Evolutionary conservation across 2,329 filamentous ascomycete species (phyloP), one percentile per base, ranked within the genome.

Genomic region (Fusarium sororula): DNA sequence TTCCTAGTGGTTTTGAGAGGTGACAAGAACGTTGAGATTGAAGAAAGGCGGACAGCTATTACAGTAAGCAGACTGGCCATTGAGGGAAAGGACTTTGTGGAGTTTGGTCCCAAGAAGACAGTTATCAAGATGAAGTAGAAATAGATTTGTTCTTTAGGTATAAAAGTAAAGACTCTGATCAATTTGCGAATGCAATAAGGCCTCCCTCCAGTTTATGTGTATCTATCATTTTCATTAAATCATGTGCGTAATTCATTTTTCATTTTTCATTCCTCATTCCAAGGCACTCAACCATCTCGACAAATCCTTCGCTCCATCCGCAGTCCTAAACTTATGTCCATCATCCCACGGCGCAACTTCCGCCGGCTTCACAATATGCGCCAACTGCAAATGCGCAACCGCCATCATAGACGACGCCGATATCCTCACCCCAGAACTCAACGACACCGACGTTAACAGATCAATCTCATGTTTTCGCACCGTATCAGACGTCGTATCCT

Each of bases 291-390:
- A 39, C 67, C 67, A 70, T 10, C 66, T 54, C 6, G 66, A 69
- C 17, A 70, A 12, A 30, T 70, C 67, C 41, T 58, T 70, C 0
- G 59, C 48, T 50, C 58, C 66, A 32, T 65, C 67, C 1, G 37
- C 57, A 22, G 58, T 65, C 10, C 66, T 70, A 7, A 64, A 70
- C 12, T 45, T 70, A 17, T 70, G 47, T 3, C 67, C 67, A 13
- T 70, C 67, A 20, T 70, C 67, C 67, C 67, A 70, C 2, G 67
- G 67, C 6, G 67, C 67, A 11, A 70, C 67, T 20, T 64, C 53
- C 4, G 67, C 67, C 0, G 59, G 66, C 3, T 37, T 41, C 0
- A 70, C 67, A 22, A 70, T 70, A 26, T 65, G 67, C 1, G 67
- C 67, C 24, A 70, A n/a, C n/a, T 70, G 51, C 30, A 70, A 8